Evolutionary conservation across 1,284 basidiomycete genomes (phyloP), one percentile per base, ranked within the genome.

Genomic region (Phellopilus nigrolimitatus): DNA sequence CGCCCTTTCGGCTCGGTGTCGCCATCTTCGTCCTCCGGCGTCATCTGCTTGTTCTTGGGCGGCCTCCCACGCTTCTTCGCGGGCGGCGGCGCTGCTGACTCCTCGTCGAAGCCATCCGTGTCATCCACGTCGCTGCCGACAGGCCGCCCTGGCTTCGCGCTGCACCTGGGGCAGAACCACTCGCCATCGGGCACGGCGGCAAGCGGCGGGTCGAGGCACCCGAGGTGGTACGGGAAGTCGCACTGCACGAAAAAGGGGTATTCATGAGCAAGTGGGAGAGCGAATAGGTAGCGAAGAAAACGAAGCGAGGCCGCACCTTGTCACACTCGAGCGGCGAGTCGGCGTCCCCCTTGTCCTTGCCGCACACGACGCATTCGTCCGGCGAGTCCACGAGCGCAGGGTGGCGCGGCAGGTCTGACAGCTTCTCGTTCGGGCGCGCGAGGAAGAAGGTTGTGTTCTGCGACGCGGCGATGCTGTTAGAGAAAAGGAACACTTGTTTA

Each of bases 161-260:
- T 12, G 57, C 91, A 95, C 44, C 76, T 71, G 0, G 87, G 82
- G 62, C 91, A 95, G 74, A 94, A 95, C 92, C 92, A 95, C 66
- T 94, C 90, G 31, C 89, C 94, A 19, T 91, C 88, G 0, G 95
- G 95, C 12, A 95, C 71, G 1, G 73, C 80, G 12, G 70, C 64
- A 44, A 98, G 69, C 2, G 91, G 89, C 5, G 93, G 94, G 28
- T 73, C 68, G 43, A 95, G 76, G 65, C 94, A 98, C 3, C 73
- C 74, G 10, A 89, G 71, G 65, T 98, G 94, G 65, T 88, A 97
- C 0, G 93, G 91, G 41, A 79, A 76, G 62, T 97, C 94, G 65
- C 94, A 98, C 86, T 93, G 56, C 33, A 25, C 19, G 43, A 27
- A 30, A 28, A 28, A 47, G 39, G 27, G 46, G 19, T 12, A 22